Evolutionary conservation across 192 early-diverging fungal genomes (phyloP).

Genomic region (Coemansia sp.): DNA sequence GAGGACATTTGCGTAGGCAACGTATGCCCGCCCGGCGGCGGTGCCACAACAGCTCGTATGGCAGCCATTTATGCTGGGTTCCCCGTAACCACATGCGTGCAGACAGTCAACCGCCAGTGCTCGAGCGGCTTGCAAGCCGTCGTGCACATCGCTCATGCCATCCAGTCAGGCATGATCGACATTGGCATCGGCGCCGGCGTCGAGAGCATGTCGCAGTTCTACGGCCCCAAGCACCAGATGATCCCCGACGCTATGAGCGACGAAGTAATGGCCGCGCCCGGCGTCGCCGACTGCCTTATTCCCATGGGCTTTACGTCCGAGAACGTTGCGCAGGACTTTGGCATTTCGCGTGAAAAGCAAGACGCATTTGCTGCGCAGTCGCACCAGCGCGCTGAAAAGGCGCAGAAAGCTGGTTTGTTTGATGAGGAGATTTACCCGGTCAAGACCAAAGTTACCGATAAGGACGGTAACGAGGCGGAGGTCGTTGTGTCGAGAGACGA

Average conservation of each 20-base stretch:
- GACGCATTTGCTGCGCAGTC: slow-evolving; percentile 86
- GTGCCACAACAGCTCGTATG: slow-evolving; percentile 87
- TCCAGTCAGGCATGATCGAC: slow-evolving; percentile 86
- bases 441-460: slow-evolving; percentile 68
- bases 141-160: slow-evolving; percentile 81
- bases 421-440: slow-evolving; percentile 90
- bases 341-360: slow-evolving; percentile 82
- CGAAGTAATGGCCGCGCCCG: slow-evolving; percentile 67
- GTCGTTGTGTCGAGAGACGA: slow-evolving; percentile 83
- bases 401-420: slow-evolving; percentile 89
- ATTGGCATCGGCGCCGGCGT: slow-evolving; percentile 93
- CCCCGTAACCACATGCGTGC: slow-evolving; percentile 77
- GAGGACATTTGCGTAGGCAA: slow-evolving; percentile 96
- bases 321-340: slow-evolving; percentile 90
- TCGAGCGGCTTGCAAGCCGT: slow-evolving; percentile 90
- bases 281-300: slow-evolving; percentile 81
- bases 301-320: slow-evolving; percentile 96
- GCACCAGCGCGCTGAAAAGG: slow-evolving; percentile 77
- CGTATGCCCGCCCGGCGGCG: slow-evolving; percentile 84
- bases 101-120: slow-evolving; percentile 92
- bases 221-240: slow-evolving; percentile 70
- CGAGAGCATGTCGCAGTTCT: slow-evolving; percentile 90
- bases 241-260: slow-evolving; percentile 70
- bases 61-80: slow-evolving; percentile 89
- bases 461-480: slow-evolving; percentile 74